These are phyloP conservation scores for Trametes coccinea DNA, from an alignment of 768 basidiomycete species.

Conservation along the genomic window DNA sequence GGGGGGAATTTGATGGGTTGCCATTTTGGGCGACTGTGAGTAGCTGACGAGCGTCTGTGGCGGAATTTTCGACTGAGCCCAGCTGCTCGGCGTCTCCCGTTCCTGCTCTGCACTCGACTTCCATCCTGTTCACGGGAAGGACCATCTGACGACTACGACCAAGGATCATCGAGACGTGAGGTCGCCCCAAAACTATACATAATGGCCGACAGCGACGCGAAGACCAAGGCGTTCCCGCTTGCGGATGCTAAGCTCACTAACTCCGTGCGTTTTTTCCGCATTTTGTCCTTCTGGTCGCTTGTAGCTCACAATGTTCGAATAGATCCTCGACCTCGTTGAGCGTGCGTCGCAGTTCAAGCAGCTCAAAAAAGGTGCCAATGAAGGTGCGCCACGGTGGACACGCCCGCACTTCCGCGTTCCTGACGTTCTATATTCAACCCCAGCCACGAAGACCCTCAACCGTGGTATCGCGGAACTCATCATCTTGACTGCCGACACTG, in stretches of 20 bases:
- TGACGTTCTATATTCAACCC: neutral
- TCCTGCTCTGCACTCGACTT: constrained; percentile 18
- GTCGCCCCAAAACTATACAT: constrained; percentile 44
- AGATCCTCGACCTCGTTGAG: constrained; percentile 96
- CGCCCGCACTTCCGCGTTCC: neutral
- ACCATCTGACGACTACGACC: constrained; percentile 48
- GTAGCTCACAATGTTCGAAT: constrained; percentile 2
- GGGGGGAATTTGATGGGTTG: constrained; percentile 4
- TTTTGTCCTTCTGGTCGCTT: neutral
- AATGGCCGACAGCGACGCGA: constrained; percentile 59
- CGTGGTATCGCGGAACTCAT: constrained; percentile 98
- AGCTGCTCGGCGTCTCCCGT: neutral
- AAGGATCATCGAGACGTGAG: constrained; percentile 87
- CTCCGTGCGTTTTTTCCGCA: constrained; percentile 54
- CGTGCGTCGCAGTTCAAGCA: constrained; percentile 98
- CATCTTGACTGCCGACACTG: constrained; percentile 93
- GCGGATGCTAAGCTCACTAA: constrained; percentile 88
- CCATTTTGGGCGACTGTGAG: neutral
- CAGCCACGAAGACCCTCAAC: constrained; percentile 97
- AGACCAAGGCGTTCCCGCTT: constrained; percentile 85
- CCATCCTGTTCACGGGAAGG: constrained; percentile 21
- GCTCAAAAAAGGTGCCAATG: constrained; percentile 98
- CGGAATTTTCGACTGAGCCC: constrained; percentile 17
- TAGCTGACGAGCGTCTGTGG: constrained; percentile 13
- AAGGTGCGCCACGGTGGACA: constrained; percentile 54